Percentiles rank a stretch among this genome's conserved stretches.
These are phyloP conservation scores for Neurospora sublineolata DNA, from an alignment of 495 filamentous ascomycete genomes.

Conservation along the genomic window DNA sequence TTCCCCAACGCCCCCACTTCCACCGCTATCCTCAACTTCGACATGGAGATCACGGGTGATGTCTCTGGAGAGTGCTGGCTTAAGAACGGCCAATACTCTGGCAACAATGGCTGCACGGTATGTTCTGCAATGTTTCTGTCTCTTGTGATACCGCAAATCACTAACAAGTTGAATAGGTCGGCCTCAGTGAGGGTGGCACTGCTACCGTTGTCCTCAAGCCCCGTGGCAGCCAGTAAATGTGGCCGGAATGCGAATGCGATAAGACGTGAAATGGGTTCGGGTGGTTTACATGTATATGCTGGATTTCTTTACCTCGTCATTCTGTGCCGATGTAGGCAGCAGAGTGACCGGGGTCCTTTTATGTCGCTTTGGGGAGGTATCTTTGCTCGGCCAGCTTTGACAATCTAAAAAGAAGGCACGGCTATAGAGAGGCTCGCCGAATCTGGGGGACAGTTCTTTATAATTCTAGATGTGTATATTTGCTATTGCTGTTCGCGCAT, in stretches of 20 bases:
- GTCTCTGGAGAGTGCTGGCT: slow-evolving; percentile 60
- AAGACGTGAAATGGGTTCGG: neutral
- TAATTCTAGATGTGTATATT: slow-evolving; percentile 26
- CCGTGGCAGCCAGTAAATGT: neutral
- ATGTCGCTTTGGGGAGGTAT: neutral
- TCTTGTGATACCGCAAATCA: neutral
- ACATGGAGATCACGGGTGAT: slow-evolving; percentile 57
- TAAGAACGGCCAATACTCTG: slow-evolving; percentile 50
- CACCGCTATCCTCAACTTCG: slow-evolving; percentile 55
- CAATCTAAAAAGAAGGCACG: slow-evolving; percentile 5
- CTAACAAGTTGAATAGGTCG: slow-evolving; percentile 24
- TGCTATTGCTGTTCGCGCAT: slow-evolving; percentile 24
- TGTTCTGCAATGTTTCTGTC: slow-evolving; percentile 16
- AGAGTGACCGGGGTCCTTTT: neutral
- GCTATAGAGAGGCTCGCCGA: slow-evolving; percentile 10
- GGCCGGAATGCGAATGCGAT: neutral
- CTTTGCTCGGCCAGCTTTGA: neutral
- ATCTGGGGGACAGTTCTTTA: slow-evolving; percentile 4
- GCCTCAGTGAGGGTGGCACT: slow-evolving; percentile 24
- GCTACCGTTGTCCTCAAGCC: slow-evolving; percentile 27
- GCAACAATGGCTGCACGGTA: slow-evolving; percentile 60
- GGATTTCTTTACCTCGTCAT: neutral
- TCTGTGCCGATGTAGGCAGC: neutral
- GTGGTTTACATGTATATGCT: neutral
- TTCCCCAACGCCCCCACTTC: slow-evolving; percentile 55